Evolutionary conservation across 768 basidiomycete species (phyloP), one percentile per base, ranked within the genome.

Genomic region (Floccularia luteovirens): DNA sequence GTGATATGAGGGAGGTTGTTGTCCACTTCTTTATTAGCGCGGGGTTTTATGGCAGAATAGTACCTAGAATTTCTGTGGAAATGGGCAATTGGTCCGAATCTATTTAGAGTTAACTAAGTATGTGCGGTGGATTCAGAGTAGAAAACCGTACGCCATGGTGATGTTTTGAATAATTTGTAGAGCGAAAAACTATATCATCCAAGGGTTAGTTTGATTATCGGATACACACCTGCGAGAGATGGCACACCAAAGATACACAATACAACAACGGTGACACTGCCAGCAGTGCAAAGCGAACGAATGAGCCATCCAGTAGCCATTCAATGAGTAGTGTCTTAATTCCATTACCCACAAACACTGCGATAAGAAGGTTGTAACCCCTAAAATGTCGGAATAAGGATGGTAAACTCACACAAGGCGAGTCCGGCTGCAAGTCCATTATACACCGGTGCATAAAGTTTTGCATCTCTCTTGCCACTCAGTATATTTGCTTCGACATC

Each of bases 41-140:
- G 62, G 0, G 86, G 84, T 33, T 69, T 70, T 35, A 72, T 58
- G 12, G 84, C 85, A 11, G 79, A 82, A 59, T 87, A 92, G 58
- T 83, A 91, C 31, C 74, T 79, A 0, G 85, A 88, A 54, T 90
- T 91, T 43, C 75, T 61, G 55, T 86, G 78, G 54, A 75, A 86
- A 47, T 90, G 58, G 60, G 86, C 77, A 42, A 91, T 82, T 5
- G 89, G 89, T 16, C 89, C 89, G 44, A 90, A 54, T 56, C 77
- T 38, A 59, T 38, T 60, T 2, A 60, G 56, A 50, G 41, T 1
- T 14, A 25, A 60, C 62, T 48, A 16, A 6, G 25, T 2, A 35
- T 6, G n/a, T 34, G 24, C 20, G 22, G 22, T 24, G 24, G 19
- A 25, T 12, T 19, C 20, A 25, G n/a, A 19, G 21, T 14, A 24